Evolutionary conservation across 768 basidiomycete species (phyloP), one percentile per base, ranked within the genome.

Genomic region (Pulveroboletus sp.): DNA sequence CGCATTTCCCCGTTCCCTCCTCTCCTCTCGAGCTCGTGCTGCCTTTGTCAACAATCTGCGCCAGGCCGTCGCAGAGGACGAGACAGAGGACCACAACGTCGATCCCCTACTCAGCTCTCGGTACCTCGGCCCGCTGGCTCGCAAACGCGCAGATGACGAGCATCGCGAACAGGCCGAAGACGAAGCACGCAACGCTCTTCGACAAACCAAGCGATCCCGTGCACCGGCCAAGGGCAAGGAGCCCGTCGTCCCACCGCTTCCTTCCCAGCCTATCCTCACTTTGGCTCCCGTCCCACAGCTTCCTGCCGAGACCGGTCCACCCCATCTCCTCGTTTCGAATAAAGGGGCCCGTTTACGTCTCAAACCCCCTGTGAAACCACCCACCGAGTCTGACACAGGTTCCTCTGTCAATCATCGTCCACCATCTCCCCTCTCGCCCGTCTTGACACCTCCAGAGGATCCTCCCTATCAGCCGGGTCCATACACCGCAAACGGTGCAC

Each of bases 281-380:
- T 43, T 70, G 10, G 49, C 64, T 3, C 58, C 65, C 18, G 17
- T 55, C 38, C 46, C 64, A 43, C 58, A 57, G 15, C 58, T 58
- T 4, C 41, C 52, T 15, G 17, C 45, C 0, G 62, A 66, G n/a
- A 28, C 28, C 9, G 49, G 47, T 1, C 50, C 59, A 0, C 43
- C 65, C 1, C 69, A 73, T 6, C 59, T 76, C 14, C 60, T 78
- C 27, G 73, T 78, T 11, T 72, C 76, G 0, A 72, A 72, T 42
- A 71, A 71, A n/a, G 79, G 79, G 10, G 70, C 76, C 27, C 69
- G 75, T 21, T 58, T 79, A 39, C 73, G 79, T 49, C 70, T 79
- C 48, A 79, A 78, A 50, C 75, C 78, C 0, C 73, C 77, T 6
- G 64, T 63, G 1, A 68, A 59, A 26, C 66, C 69, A 3, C n/a